A percentile compares a stretch with the other conserved stretches of the same genome.
Conservation (phyloP, 345 rosid species). For the Chamaenerion angustifolium region DNA sequence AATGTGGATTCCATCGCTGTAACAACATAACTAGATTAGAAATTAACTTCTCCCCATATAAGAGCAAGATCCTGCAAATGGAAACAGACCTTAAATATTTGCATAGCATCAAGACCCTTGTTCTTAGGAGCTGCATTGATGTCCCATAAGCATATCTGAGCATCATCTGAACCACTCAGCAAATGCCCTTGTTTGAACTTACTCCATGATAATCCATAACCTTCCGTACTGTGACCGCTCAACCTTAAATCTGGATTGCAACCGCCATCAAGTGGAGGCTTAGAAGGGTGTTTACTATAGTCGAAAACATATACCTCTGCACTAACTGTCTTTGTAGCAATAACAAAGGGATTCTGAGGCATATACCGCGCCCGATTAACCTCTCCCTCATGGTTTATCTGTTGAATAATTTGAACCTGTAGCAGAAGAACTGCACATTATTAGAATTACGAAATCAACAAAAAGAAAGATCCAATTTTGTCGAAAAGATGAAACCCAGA, state of each 20-base stretch:
- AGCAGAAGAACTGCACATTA: not conserved
- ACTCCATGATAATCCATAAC: slow-evolving; percentile 95
- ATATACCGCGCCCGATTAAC: slow-evolving; percentile 96
- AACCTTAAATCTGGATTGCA: slow-evolving; percentile 84
- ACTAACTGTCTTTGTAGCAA: slow-evolving; percentile 92
- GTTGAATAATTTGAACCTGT: slow-evolving; percentile 93
- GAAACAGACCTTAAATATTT: slow-evolving; percentile 55
- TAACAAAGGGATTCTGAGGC: slow-evolving; percentile 84
- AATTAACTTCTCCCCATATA: not conserved
- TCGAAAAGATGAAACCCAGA: slow-evolving; percentile 5
- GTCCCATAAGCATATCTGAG: slow-evolving; percentile 98
- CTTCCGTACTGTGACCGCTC: slow-evolving; percentile 91
- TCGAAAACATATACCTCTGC: slow-evolving; percentile 94
- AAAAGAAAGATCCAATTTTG: not conserved
- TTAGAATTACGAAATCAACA: not conserved
- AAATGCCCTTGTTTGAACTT: slow-evolving; percentile 84
- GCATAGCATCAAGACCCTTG: slow-evolving; percentile 74
- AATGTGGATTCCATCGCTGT: too few species aligned
- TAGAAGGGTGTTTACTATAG: slow-evolving; percentile 84
- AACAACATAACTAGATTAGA: too few species aligned
- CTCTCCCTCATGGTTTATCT: slow-evolving; percentile 94
- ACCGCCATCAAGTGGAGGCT: slow-evolving; percentile 84
- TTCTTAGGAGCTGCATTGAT: slow-evolving; percentile 66
- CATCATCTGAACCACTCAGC: slow-evolving; percentile 96
- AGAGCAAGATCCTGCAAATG: not conserved